Evolutionary conservation across 495 filamentous ascomycete genomes (phyloP), one percentile per base, ranked within the genome.

Genomic region (Annulohypoxylon maeteangense): DNA sequence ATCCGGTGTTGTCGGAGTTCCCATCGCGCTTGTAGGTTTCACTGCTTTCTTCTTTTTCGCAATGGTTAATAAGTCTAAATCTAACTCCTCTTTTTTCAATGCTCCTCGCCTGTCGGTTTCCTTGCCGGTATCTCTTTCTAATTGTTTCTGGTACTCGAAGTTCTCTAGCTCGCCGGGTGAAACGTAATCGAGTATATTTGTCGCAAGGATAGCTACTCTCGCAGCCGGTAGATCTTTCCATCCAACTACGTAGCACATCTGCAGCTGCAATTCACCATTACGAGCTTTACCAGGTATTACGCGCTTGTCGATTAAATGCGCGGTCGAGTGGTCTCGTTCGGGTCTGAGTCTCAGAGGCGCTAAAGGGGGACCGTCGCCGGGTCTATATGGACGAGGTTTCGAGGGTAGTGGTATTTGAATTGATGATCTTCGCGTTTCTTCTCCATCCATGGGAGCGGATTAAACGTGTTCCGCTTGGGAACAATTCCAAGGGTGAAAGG

Each of bases 291-390:
- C 58, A 10, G 81, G 81, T n/a, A 80, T 60, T 22, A 84, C 71
- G 62, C 78, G 73, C 47, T 83, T 79, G 70, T 83, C 78, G 72
- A 84, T 70, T 56, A 85, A 84, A 65, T 81, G 84, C 16, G 80
- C 83, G 34, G 79, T 78, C 14, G 82, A 79, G 53, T n/a, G n/a
- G n/a, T 84, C 83, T 57, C 72, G 58, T 5, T 75, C 74, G 11
- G 78, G 82, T 0, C 61, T 25, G 16, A 85, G 64, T 22, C 74
- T 60, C 25, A 84, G 71, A 7, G 75, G 79, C n/a, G 77, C 76
- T 0, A 76, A 65, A 0, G 78, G 78, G 1, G 80, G 81, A 0
- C 80, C 81, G 1, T 79, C 81, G 71, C 80, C 80, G 25, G 71
- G 78, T 22, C 76, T 74, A 55, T 83, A 83, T 22, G 64, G 70